A percentile compares a stretch with the other conserved stretches of the same genome.
phyloP scores from a whole-genome alignment of 495 filamentous ascomycete species.

The Aspergillus incahuasiensis region DNA sequence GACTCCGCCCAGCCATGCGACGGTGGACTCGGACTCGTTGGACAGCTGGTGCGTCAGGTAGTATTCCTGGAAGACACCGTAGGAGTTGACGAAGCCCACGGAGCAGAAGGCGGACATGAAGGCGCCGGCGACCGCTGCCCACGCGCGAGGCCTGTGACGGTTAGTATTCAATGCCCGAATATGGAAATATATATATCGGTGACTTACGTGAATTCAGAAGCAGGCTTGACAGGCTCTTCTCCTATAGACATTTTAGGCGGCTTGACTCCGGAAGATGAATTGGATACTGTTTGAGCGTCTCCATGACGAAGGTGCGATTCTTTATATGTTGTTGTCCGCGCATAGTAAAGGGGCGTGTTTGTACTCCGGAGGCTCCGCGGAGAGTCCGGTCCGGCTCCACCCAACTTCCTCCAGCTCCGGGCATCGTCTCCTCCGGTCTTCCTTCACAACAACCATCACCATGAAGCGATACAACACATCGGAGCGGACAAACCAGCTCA shows the following conservation, averaged over 20 bases:
- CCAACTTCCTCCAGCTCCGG: not conserved
- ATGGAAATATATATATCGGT: not conserved
- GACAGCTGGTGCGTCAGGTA: conserved; percentile 50
- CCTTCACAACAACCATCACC: not conserved
- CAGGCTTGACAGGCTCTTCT: conserved; percentile 5
- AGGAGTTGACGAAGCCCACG: conserved; percentile 59
- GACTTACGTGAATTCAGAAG: conserved; percentile 27
- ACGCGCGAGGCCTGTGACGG: conserved; percentile 17
- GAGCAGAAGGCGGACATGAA: conserved; percentile 42
- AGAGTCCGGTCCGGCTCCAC: conserved; percentile 7
- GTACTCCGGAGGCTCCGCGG: conserved; percentile 19
- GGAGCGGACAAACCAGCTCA: not conserved
- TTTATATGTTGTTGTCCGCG: not conserved
- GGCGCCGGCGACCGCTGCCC: conserved; percentile 27
- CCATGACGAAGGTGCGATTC: too few species aligned
- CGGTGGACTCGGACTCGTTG: conserved; percentile 40
- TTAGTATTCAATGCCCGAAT: too few species aligned
- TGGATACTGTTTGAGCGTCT: too few species aligned
- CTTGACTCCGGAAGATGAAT: too few species aligned
- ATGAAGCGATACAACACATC: conserved; percentile 28
- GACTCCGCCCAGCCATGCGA: conserved; percentile 60
- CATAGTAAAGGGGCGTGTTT: not conserved
- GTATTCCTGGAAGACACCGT: conserved; percentile 60
- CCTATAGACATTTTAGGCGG: not conserved
- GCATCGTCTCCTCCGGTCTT: conserved; percentile 5